Percentiles rank a stretch among this genome's conserved stretches.
phyloP scores from a whole-genome alignment of 768 basidiomycete species.

The Artomyces pyxidatus region DNA sequence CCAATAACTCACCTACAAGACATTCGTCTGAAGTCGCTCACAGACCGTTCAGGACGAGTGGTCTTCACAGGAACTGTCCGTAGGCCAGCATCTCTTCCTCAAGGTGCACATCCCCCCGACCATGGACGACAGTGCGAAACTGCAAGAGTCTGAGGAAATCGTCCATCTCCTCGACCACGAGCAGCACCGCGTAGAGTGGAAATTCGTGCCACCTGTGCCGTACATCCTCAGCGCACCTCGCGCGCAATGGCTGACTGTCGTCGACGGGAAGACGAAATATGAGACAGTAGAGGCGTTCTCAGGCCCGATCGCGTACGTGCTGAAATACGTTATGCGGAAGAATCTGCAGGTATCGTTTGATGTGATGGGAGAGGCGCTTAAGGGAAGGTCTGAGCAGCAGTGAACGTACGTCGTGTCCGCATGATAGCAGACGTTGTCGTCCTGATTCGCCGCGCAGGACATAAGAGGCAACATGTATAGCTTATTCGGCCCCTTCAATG shows the following conservation, averaged over 20 bases:
- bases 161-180: constrained; percentile 46
- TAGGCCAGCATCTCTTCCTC: constrained; percentile 41
- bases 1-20: constrained; percentile 36
- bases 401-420: too few species aligned
- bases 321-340: constrained; percentile 35
- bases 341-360: constrained; percentile 38
- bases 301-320: constrained; percentile 45
- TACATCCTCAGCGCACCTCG: constrained; percentile 49
- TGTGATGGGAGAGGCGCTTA: constrained; percentile 52
- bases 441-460: too few species aligned
- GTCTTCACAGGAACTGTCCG: too few species aligned
- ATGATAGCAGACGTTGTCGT: too few species aligned
- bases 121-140: constrained; percentile 35
- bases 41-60: constrained; percentile 43
- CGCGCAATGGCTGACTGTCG: constrained; percentile 51
- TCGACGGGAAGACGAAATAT: constrained; percentile 51
- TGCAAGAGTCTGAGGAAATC: constrained; percentile 32
- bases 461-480: too few species aligned
- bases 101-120: constrained; percentile 57
- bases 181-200: constrained; percentile 53
- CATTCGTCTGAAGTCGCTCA: constrained; percentile 31
- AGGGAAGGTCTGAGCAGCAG: constrained; percentile 46
- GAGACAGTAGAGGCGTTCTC: constrained; percentile 56
- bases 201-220: constrained; percentile 28
- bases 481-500: too few species aligned